Evolutionary conservation across 768 basidiomycete species (phyloP).

Genomic region (Candolleomyces eurysporus): DNA sequence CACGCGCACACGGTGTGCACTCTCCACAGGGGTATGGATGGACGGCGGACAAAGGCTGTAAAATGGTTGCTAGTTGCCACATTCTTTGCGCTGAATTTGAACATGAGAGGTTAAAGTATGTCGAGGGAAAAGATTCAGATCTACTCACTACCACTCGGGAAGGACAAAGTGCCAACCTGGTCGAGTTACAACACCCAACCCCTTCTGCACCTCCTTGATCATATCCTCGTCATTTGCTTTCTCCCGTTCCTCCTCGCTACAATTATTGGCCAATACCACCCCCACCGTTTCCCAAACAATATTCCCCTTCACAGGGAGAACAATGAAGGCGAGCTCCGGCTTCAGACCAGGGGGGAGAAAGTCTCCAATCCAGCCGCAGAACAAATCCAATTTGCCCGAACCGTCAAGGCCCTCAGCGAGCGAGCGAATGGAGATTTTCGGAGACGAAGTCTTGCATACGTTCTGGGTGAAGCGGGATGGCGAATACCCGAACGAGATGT

Average conservation of each 20-base stretch:
- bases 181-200: not conserved
- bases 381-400: not conserved
- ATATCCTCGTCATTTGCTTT: not conserved
- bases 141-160: too few species aligned
- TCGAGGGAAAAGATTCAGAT: too few species aligned
- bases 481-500: not conserved
- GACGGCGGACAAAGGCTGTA: too few species aligned
- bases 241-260: not conserved
- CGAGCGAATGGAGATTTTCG: not conserved
- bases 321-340: not conserved
- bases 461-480: not conserved
- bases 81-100: too few species aligned
- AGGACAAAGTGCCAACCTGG: not conserved
- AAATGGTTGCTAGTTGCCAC: too few species aligned
- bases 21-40: too few species aligned
- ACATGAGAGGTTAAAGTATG: too few species aligned
- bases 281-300: not conserved
- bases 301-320: not conserved
- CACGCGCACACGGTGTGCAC: too few species aligned
- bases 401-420: not conserved
- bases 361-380: not conserved
- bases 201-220: not conserved
- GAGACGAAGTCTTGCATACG: not conserved
- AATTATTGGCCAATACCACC: not conserved
- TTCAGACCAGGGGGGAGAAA: not conserved